A percentile compares a stretch with the other conserved stretches of the same genome.
Conservation (phyloP, 1,284 basidiomycete species). For the Ustilago nuda region DNA sequence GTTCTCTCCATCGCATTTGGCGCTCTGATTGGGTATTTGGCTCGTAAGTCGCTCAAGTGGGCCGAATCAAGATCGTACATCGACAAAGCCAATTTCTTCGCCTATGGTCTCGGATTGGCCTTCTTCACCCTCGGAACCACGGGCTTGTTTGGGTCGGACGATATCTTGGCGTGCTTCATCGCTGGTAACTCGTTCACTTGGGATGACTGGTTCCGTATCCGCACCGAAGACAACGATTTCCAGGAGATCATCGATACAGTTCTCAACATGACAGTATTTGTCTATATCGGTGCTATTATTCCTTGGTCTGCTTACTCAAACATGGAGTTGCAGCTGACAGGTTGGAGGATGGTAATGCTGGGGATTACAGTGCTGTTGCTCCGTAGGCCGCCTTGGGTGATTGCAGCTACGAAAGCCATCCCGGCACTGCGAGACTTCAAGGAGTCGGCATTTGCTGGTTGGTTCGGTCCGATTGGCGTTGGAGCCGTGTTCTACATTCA, state of each 20-base stretch:
- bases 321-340: slow-evolving; percentile 46
- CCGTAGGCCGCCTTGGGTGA: slow-evolving; percentile 65
- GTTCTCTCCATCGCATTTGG: slow-evolving; percentile 68
- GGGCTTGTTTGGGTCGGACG: slow-evolving; percentile 70
- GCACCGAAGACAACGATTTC: slow-evolving; percentile 73
- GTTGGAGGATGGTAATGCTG: slow-evolving; percentile 66
- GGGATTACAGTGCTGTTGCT: slow-evolving; percentile 60
- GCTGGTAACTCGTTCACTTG: slow-evolving; percentile 70
- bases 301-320: slow-evolving; percentile 60
- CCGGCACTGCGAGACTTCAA: slow-evolving; percentile 59
- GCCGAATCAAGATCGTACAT: slow-evolving; percentile 68
- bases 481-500: slow-evolving; percentile 72
- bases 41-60: slow-evolving; percentile 69
- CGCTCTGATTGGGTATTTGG: slow-evolving; percentile 69
- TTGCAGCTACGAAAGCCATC: slow-evolving; percentile 56
- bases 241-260: slow-evolving; percentile 74
- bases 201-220: slow-evolving; percentile 71
- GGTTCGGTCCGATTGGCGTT: slow-evolving; percentile 68
- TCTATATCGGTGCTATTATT: slow-evolving; percentile 71
- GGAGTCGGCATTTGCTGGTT: slow-evolving; percentile 65
- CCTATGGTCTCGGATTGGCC: slow-evolving; percentile 70
- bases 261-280: slow-evolving; percentile 71
- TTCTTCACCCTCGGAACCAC: slow-evolving; percentile 70
- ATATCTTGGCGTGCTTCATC: slow-evolving; percentile 70
- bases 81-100: slow-evolving; percentile 69